Evolutionary conservation across 202 grass and related monocot species (phyloP), one percentile per base, ranked within the genome.

Genomic region (Eragrostis tef): DNA sequence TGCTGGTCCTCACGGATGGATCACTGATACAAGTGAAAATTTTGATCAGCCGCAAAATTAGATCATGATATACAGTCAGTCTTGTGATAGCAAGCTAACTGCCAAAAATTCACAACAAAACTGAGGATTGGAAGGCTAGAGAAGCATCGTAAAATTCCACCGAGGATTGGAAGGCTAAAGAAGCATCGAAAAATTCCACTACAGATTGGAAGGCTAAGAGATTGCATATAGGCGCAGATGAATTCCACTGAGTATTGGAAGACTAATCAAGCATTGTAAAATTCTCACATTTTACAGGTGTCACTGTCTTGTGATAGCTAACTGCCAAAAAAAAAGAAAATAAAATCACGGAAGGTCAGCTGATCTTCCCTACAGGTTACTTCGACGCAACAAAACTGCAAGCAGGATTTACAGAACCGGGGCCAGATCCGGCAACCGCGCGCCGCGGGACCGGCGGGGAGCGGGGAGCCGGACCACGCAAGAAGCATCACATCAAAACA

Each of bases 401-500:
- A 52, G 27, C 11, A 1, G 21, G 57, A 25, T 25, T 53, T 24
- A 67, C 48, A 9, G 8, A 49, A 45, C 43, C 46, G 58, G 41
- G 5, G 41, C 5, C 42, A 48, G 74, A 77, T 77, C 74, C 74
- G 42, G 42, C 74, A 17, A n/a, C 29, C 31, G 41, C 14, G 42
- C 44, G 44, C 67, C 39, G 73, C 36, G 21, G 39, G 73, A 24
- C 72, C 53, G 72, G 42, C 53, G 14, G n/a, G 52, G 3, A 54
- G 42, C 53, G 14, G n/a, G 52, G 3, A 54, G 21, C 11, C 71
- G 5, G 27, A 41, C 31, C 63, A 41, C 63, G 61, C 27, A 36
- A n/a, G 26, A 15, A 24, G 71, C 56, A 50, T 78, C 75, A 52
- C 25, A 78, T 36, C 75, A 1, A 31, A 63, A 39, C 75, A 24